A percentile compares a stretch with the other conserved stretches of the same genome.
phyloP scores from a whole-genome alignment of 495 filamentous ascomycete species.

The Tuber melanosporum region DNA sequence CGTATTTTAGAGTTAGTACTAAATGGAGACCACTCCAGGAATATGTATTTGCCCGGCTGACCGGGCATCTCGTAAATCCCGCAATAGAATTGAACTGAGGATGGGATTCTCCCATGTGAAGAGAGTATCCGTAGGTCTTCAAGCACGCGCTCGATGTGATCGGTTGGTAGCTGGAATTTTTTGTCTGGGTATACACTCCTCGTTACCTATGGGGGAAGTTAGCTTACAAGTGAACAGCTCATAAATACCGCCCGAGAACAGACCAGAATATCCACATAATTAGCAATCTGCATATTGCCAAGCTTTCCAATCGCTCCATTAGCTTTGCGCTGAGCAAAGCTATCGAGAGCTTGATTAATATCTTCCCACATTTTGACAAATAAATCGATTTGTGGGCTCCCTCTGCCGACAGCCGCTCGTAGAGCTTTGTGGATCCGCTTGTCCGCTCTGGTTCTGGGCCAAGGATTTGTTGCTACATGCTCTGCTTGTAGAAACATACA shows the following conservation, averaged over 20 bases:
- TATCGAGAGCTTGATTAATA: not conserved
- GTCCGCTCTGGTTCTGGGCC: not conserved
- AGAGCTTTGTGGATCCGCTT: not conserved
- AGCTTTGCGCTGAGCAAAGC: not conserved
- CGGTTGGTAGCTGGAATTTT: not conserved
- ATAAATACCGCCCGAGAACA: not conserved
- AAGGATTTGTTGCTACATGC: not conserved
- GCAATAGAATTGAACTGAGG: not conserved
- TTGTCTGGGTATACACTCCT: not conserved
- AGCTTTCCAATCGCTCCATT: not conserved
- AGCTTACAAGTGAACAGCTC: not conserved
- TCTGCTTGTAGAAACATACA: slow-evolving; percentile 14
- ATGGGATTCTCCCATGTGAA: not conserved
- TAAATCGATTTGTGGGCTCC: not conserved
- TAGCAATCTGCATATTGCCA: not conserved
- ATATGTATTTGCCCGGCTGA: not conserved
- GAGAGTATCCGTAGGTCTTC: slow-evolving; percentile 8
- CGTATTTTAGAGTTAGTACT: not conserved
- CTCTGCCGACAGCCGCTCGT: not conserved
- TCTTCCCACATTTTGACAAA: slow-evolving; percentile 7
- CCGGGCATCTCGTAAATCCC: slow-evolving; percentile 11
- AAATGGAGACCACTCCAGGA: slow-evolving; percentile 9
- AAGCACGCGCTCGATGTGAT: slow-evolving; percentile 2
- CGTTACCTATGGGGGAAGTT: not conserved
- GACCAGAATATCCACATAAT: slow-evolving; percentile 23